These are phyloP conservation scores for Entomortierella beljakovae DNA, from an alignment of 192 early-diverging fungal species.

Conservation along the genomic window DNA sequence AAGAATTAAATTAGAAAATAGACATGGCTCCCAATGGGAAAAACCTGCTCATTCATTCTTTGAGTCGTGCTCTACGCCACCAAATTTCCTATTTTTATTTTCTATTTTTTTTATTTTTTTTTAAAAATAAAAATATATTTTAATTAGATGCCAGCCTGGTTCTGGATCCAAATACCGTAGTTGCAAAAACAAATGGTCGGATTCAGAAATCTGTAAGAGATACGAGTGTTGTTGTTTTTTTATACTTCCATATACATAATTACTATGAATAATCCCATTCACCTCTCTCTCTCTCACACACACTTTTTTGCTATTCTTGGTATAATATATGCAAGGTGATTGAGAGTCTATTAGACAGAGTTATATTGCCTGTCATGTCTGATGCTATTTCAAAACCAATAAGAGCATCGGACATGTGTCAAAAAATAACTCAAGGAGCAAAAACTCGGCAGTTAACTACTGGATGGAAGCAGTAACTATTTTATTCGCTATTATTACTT, in stretches of 20 bases:
- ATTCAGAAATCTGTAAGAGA: constrained; percentile 18
- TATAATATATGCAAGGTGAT: constrained; percentile 2
- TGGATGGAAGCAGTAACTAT: constrained; percentile 24
- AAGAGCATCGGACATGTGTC: constrained; percentile 14
- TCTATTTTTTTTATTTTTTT: not conserved
- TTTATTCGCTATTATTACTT: not conserved
- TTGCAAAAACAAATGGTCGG: constrained; percentile 33
- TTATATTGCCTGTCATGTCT: constrained; percentile 28
- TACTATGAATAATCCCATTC: not conserved
- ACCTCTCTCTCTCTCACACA: not conserved
- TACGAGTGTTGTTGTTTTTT: not conserved
- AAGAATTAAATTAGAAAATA: not conserved
- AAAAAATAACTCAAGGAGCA: not conserved
- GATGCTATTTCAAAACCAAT: constrained; percentile 6
- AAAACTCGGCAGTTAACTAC: not conserved
- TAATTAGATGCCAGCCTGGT: constrained; percentile 28
- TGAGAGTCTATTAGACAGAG: constrained; percentile 33
- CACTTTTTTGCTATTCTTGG: not conserved
- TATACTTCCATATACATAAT: too few species aligned
- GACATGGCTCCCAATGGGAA: too few species aligned
- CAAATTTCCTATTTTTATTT: not conserved
- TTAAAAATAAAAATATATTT: too few species aligned
- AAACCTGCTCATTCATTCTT: too few species aligned
- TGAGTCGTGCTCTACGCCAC: too few species aligned
- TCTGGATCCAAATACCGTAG: constrained; percentile 35